Conservation (phyloP, 228 moss, liverwort and hornwort species). For the Sphagnum fallax region DNA sequence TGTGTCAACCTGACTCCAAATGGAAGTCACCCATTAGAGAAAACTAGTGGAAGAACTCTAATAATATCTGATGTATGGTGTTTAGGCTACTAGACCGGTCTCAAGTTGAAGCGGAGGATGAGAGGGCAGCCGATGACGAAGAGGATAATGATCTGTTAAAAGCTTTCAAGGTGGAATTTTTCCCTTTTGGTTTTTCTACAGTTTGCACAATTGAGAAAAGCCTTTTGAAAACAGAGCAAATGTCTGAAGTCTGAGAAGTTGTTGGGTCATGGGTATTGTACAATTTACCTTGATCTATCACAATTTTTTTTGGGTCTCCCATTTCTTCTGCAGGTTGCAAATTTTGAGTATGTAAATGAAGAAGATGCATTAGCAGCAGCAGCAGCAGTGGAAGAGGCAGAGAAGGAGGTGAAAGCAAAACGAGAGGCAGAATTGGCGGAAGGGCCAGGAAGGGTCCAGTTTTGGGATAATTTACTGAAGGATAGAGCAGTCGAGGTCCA, state of each 20-base stretch:
- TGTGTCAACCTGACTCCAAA: no score
- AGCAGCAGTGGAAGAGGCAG: slow-evolving; percentile 43
- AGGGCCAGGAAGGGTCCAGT: slow-evolving; percentile 73
- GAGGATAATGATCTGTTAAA: slow-evolving; percentile 79
- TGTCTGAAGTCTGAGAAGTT: no score
- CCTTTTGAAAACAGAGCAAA: no score
- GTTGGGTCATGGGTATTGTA: no score
- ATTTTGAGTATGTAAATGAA: slow-evolving; percentile 77
- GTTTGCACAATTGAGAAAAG: no score
- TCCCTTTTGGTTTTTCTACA: no score
- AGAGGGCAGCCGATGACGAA: slow-evolving; percentile 59
- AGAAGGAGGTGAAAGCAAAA: slow-evolving; percentile 46
- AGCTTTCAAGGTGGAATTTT: slow-evolving; percentile 59
- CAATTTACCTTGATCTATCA: no score
- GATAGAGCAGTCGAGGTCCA: slow-evolving; percentile 76
- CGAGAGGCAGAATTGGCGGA: slow-evolving; percentile 48
- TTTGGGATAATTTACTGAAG: slow-evolving; percentile 88
- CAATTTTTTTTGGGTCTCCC: no score
- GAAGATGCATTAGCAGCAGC: slow-evolving; percentile 63
- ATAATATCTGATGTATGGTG: not conserved
- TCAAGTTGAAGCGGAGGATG: slow-evolving; percentile 65
- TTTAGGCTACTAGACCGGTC: slow-evolving; percentile 82
- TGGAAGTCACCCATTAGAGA: no score
- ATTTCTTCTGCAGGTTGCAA: slow-evolving; percentile 54
- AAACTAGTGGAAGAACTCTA: no score